Evolutionary conservation across 306 rosid genomes (phyloP).

Genomic region (Lathyrus oleraceus): DNA sequence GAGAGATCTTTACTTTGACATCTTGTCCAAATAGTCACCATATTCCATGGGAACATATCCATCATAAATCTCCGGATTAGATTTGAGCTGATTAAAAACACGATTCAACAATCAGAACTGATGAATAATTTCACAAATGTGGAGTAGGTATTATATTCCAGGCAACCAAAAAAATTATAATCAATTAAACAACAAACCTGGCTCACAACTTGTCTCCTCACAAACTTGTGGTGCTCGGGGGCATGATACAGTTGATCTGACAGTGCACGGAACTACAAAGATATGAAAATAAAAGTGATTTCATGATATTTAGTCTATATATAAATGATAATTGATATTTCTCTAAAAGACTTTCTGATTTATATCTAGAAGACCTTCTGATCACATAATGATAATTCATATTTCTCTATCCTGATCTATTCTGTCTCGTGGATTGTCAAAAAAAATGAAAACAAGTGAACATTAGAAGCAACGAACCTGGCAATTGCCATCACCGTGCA

Average conservation of each 20-base stretch:
- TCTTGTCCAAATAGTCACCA: slow-evolving; percentile 66
- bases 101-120: slow-evolving; percentile 36
- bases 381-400: slow-evolving; percentile 19
- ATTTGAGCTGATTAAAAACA: slow-evolving; percentile 56
- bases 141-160: neutral
- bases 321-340: neutral
- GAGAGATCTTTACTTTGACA: slow-evolving; percentile 59
- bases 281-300: slow-evolving; percentile 14
- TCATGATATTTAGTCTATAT: slow-evolving; percentile 2
- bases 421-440: neutral
- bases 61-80: slow-evolving; percentile 69
- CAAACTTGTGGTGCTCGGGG: slow-evolving; percentile 63
- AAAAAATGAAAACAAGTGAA: slow-evolving; percentile 25
- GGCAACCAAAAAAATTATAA: slow-evolving; percentile 23
- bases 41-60: slow-evolving; percentile 93
- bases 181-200: slow-evolving; percentile 55
- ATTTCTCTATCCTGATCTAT: slow-evolving; percentile 16
- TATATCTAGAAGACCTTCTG: neutral
- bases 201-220: slow-evolving; percentile 63
- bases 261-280: slow-evolving; percentile 72
- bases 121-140: slow-evolving; percentile 10
- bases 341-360: slow-evolving; percentile 1
- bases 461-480: slow-evolving; percentile 57
- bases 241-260: slow-evolving; percentile 72
- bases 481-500: slow-evolving; percentile 90